Evolutionary conservation across 129 eudicot species (phyloP).

Genomic region (Helichrysum umbraculigerum): DNA sequence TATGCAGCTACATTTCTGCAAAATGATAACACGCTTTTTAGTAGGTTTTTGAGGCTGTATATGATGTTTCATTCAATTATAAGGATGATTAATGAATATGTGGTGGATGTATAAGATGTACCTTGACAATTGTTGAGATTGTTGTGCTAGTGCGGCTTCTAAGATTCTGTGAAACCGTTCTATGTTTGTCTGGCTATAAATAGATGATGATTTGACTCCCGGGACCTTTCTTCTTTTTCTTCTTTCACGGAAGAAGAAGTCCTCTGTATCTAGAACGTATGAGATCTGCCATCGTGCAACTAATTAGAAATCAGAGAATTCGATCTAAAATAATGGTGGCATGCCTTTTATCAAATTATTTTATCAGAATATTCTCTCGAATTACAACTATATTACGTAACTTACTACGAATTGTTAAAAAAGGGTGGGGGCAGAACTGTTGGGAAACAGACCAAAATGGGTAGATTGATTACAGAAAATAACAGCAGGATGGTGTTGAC

Average conservation of each 20-base stretch:
- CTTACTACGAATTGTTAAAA: background rate
- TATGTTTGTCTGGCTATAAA: slow-evolving; percentile 34
- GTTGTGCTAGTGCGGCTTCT: slow-evolving; percentile 37
- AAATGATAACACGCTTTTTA: background rate
- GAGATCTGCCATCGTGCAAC: slow-evolving; percentile 62
- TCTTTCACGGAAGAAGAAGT: slow-evolving; percentile 62
- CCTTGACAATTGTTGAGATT: slow-evolving; percentile 24
- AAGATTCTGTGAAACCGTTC: slow-evolving; percentile 62
- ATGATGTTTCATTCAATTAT: background rate
- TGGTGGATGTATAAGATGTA: background rate
- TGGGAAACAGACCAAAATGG: background rate
- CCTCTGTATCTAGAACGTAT: slow-evolving; percentile 94
- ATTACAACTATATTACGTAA: background rate
- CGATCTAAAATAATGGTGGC: background rate
- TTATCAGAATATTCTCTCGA: background rate
- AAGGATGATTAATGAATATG: background rate
- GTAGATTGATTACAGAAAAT: background rate
- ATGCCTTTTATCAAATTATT: background rate
- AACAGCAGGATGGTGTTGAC: background rate
- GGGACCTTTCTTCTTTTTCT: slow-evolving; percentile 40
- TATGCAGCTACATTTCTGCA: slow-evolving; percentile 8
- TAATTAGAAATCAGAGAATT: background rate
- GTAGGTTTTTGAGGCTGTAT: background rate
- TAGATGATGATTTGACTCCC: slow-evolving; percentile 20
- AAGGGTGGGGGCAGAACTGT: background rate